Evolutionary conservation across 2,329 filamentous ascomycete species (phyloP).

Genomic region (Aspergillus pseudoterreus): DNA sequence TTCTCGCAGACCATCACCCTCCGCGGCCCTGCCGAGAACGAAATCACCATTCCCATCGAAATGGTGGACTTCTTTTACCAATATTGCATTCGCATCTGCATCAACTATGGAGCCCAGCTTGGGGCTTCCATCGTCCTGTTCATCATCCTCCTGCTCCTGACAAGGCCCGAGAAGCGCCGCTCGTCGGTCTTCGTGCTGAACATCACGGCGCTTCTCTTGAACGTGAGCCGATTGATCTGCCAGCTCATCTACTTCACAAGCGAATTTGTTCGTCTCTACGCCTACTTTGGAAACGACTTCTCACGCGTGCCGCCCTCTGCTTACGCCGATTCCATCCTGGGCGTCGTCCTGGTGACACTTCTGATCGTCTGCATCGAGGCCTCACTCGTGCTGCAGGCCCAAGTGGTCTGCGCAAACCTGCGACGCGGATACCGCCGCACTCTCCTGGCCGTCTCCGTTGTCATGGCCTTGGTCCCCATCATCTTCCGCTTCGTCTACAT

Average conservation of each 20-base stretch:
- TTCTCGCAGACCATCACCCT: conserved; percentile 52
- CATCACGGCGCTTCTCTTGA: conserved; percentile 55
- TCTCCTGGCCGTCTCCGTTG: conserved; percentile 46
- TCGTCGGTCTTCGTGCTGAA: conserved; percentile 66
- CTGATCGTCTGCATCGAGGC: conserved; percentile 54
- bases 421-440: conserved; percentile 38
- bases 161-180: conserved; percentile 60
- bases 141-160: conserved; percentile 63
- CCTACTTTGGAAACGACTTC: conserved; percentile 55
- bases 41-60: conserved; percentile 39
- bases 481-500: conserved; percentile 52
- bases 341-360: conserved; percentile 49
- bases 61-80: conserved; percentile 45
- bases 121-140: conserved; percentile 66
- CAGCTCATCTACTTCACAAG: conserved; percentile 56
- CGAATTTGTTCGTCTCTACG: conserved; percentile 60
- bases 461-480: conserved; percentile 50
- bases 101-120: conserved; percentile 68
- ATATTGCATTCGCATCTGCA: conserved; percentile 48
- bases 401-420: conserved; percentile 57
- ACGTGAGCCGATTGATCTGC: conserved; percentile 52
- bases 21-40: conserved; percentile 40
- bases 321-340: conserved; percentile 47
- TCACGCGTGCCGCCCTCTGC: conserved; percentile 44
- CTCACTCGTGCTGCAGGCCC: conserved; percentile 61